Conservation (phyloP, 176 grass and related monocot genomes). For the Ampelocalamus luodianensis region DNA sequence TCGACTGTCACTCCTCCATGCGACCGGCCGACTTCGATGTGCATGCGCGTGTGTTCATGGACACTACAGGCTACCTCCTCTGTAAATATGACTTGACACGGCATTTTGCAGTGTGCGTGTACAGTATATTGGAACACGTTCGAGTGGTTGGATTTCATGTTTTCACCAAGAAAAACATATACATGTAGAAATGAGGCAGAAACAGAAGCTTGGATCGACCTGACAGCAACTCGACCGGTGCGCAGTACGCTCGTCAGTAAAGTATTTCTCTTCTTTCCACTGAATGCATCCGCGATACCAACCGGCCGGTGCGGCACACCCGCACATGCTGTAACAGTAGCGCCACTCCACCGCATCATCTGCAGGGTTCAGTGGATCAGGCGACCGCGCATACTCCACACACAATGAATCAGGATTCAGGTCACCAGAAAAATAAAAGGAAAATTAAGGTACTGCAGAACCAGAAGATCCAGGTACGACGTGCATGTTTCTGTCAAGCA, state of each 20-base stretch:
- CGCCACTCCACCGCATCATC: not conserved
- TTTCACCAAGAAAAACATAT: too few relatives aligned
- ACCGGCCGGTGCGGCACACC: not conserved
- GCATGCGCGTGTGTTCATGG: not conserved
- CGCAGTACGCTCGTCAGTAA: too few relatives aligned
- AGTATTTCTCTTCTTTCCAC: too few relatives aligned
- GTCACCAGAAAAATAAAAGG: not conserved
- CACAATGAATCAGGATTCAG: not conserved
- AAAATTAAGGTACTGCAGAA: not conserved
- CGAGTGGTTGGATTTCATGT: not conserved
- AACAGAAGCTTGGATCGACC: not conserved
- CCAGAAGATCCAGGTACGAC: slow-evolving; percentile 12
- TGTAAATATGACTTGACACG: not conserved
- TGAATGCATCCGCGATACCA: not conserved
- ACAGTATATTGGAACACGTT: not conserved
- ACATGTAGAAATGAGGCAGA: too few relatives aligned
- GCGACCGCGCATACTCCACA: not conserved
- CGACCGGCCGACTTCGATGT: too few relatives aligned
- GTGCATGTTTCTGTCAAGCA: not conserved
- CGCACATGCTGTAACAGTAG: not conserved
- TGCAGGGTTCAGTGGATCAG: slow-evolving; percentile 5
- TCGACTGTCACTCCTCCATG: not conserved
- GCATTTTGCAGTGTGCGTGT: not conserved
- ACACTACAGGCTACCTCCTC: not conserved
- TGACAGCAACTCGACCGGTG: too few relatives aligned